phyloP scores from a whole-genome alignment of 129 eudicot species.

The Solidago caesia region DNA sequence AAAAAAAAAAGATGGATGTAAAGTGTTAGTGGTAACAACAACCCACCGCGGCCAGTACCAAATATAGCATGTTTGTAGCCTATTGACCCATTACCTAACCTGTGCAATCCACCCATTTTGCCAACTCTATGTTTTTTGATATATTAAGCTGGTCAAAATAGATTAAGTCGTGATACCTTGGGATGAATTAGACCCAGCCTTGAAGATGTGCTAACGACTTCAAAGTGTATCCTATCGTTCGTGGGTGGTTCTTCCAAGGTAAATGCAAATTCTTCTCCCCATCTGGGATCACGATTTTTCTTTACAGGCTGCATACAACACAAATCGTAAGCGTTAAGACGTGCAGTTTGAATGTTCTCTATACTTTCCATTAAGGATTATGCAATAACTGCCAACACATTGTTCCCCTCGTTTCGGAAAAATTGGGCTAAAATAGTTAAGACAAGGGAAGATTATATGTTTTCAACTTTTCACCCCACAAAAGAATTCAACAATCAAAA shows the following conservation, averaged over 20 bases:
- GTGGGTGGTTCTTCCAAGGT: conserved; percentile 82
- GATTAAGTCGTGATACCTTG: conserved; percentile 47
- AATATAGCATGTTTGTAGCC: not conserved
- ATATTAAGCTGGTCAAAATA: not conserved
- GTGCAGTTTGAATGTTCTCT: not conserved
- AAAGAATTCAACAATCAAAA: too few relatives aligned
- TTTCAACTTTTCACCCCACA: too few relatives aligned
- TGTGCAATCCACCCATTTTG: not conserved
- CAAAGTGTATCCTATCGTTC: conserved; percentile 71
- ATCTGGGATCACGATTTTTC: conserved; percentile 86
- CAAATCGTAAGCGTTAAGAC: not conserved
- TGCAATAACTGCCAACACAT: too few relatives aligned
- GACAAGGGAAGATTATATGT: too few relatives aligned
- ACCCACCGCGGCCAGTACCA: not conserved
- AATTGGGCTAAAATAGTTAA: too few relatives aligned
- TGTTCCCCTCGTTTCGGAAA: too few relatives aligned
- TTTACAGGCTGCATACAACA: conserved; percentile 47
- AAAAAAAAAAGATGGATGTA: not conserved
- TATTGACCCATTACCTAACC: not conserved
- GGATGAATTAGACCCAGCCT: conserved; percentile 79
- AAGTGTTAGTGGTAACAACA: not conserved
- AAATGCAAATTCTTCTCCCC: conserved; percentile 82
- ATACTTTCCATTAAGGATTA: too few relatives aligned
- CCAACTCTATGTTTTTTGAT: not conserved
- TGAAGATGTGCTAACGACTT: conserved; percentile 76